Base-by-base conservation (phyloP, 2,329 filamentous ascomycete species). In the Furcasterigmium furcatum region DNA sequence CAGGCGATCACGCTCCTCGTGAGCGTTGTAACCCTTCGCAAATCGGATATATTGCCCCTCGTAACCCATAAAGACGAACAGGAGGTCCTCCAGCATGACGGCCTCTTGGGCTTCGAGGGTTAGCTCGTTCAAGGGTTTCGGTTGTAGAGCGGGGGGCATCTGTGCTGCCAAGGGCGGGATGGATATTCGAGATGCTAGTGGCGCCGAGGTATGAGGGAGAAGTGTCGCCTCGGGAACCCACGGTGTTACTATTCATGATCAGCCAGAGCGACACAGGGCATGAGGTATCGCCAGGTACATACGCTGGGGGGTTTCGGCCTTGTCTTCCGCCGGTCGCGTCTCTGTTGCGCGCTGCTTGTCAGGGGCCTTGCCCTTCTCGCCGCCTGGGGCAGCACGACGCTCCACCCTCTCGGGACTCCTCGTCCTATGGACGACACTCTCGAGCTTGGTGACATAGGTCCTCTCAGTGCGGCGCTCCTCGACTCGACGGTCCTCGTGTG, bases 31-130 rank as follows among this genome's bases (percentile, higher is more conserved):
- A 9, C 80, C 79, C 54, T 89, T 87, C 47, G 79, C 80, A 61
- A 90, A 97, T 45, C 89, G 87, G 50, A 99, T 88, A 62, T 97
- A 97, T 64, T 96, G 91, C n/a, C 94, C 94, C 67, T 99, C 94
- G 52, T 91, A 96, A 20, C 94, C 94, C 91, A 99, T 96, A 57
- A 97, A 95, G 5, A 95, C 91, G 61, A 92, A 96, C 29, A 97
- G 68, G 14, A 99, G 69, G 57, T 99, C 94, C 55, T 96, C 91
- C 36, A 97, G 74, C 39, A 99, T 86, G 9, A 83, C 87, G 20
- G 84, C 81, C 68, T 99, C 94, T 64, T 99, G 94, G 3, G 80
- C 80, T 53, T 95, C 87, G 22, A 95, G 71, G 1, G 84, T 83
- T 48, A 97, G 70, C 46, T 88, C 82, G 46, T 77, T 73, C 14